Conservation (phyloP, 2,329 filamentous ascomycete genomes). For the Colletotrichum karsti region DNA sequence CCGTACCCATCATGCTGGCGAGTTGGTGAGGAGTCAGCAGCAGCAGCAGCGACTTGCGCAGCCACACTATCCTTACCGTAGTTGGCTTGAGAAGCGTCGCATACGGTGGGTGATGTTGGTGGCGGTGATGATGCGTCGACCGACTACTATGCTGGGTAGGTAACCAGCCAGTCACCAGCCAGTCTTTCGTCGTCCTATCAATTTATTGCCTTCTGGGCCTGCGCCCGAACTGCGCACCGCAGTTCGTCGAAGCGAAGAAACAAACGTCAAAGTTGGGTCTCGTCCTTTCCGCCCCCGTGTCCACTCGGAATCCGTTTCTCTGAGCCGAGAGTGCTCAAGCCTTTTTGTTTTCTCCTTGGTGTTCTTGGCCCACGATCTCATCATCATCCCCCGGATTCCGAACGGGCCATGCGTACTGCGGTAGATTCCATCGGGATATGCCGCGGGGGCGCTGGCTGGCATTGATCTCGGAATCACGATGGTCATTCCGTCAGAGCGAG, state of each 20-base stretch:
- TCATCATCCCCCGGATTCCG: not conserved
- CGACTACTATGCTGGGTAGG: too few relatives aligned
- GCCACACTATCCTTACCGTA: not conserved
- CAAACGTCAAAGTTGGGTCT: not conserved
- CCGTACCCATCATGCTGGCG: not conserved
- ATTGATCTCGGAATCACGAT: not conserved
- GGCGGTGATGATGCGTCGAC: slow-evolving; percentile 10
- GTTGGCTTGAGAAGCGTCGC: not conserved
- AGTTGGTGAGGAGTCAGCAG: too few relatives aligned
- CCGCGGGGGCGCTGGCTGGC: not conserved
- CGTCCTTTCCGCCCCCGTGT: not conserved
- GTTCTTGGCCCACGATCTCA: not conserved
- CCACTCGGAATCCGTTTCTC: not conserved
- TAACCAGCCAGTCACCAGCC: too few relatives aligned
- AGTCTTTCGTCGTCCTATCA: not conserved
- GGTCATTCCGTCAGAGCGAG: not conserved
- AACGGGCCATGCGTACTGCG: not conserved
- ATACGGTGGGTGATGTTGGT: not conserved
- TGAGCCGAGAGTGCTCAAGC: too few relatives aligned
- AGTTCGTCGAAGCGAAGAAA: not conserved
- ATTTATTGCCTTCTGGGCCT: not conserved
- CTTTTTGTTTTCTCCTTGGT: not conserved
- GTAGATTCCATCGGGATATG: not conserved
- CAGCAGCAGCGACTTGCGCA: too few relatives aligned
- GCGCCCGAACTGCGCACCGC: not conserved